These are phyloP conservation scores for Neurospora sp. DNA, from an alignment of 495 filamentous ascomycete genomes.

Conservation along the genomic window DNA sequence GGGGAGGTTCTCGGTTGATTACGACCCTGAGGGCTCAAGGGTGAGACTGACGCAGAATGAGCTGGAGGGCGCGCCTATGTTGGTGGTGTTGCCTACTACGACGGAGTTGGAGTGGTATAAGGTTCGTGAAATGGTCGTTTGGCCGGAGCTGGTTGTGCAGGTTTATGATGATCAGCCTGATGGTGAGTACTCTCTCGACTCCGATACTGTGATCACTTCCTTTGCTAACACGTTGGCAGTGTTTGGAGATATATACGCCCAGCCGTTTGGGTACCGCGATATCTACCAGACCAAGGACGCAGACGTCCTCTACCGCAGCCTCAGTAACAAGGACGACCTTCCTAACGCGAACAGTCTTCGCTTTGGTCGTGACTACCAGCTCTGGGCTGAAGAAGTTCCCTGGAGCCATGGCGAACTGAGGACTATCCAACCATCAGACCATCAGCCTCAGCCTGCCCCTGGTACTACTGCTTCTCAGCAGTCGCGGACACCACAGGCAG, in stretches of 20 bases:
- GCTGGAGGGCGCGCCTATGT: conserved; percentile 1
- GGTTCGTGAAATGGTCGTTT: conserved; percentile 9
- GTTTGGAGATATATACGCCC: neutral
- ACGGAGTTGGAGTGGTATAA: conserved; percentile 9
- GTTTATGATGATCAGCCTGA: neutral
- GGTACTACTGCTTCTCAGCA: neutral
- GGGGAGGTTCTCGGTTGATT: neutral
- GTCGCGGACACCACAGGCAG: neutral
- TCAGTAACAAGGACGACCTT: neutral
- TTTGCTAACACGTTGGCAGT: neutral
- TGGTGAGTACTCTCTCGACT: neutral
- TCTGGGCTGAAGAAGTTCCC: neutral
- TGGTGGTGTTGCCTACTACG: conserved; percentile 8
- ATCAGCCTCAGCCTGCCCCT: neutral
- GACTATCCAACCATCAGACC: conserved; percentile 5
- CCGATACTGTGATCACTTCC: neutral
- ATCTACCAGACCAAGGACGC: conserved; percentile 7
- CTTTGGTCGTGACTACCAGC: conserved; percentile 15
- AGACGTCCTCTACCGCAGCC: neutral
- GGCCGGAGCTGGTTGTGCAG: conserved; percentile 4
- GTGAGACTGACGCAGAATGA: neutral
- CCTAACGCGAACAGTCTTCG: neutral
- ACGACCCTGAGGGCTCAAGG: neutral
- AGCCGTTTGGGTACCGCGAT: conserved; percentile 15
- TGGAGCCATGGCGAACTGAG: neutral